Base-by-base conservation (phyloP, 2,329 filamentous ascomycete genomes). In the Huntiella omanensis region DNA sequence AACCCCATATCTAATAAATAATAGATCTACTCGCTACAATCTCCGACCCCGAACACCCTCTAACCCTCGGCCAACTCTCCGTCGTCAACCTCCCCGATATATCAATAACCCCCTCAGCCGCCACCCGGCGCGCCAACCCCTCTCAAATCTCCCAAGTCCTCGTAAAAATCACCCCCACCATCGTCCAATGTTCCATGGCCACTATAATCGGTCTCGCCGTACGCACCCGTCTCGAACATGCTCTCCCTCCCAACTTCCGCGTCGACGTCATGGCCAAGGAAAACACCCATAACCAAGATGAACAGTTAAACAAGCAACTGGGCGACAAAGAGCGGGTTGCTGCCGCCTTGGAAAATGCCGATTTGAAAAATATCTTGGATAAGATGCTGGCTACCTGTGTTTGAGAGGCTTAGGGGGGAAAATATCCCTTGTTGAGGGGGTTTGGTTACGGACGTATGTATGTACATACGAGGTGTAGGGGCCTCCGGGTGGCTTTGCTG, bases 61-160 rank as follows among this genome's bases (percentile, higher is more conserved):
- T 95, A 45, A 93, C 88, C 2, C 73, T 98, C 42, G 91, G 87
- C 51, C 86, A 91, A 56, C 71, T 98, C 36, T 86, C 87, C 33
- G 91, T 98, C 45, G 86, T 98, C 54, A 95, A 92, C 54, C 76
- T 98, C n/a, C 79, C 83, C 32, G 91, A 98, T 62, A 95, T 98
- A 55, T 71, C 75, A 56, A 84, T 98, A 54, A 67, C 63, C 7
- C 63, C 64, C 6, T 57, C 61, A n/a, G 62, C 60, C 4, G 48
- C 56, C 0, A 59, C 59, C 6, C 54, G 59, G 16, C 37, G 44
- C 33, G 71, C 64, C 22, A 64, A 66, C 47, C 62, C 66, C 12
- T 64, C 67, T 64, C 76, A 57, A 58, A 73, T 72, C 65, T 86
- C 67, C 64, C 79, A 68, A 35, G 85, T 96, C 33, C 72, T 80